Percentiles rank a stretch among this genome's conserved stretches.
phyloP scores from a whole-genome alignment of 2,329 filamentous ascomycete genomes.

The Diaporthe sp. region DNA sequence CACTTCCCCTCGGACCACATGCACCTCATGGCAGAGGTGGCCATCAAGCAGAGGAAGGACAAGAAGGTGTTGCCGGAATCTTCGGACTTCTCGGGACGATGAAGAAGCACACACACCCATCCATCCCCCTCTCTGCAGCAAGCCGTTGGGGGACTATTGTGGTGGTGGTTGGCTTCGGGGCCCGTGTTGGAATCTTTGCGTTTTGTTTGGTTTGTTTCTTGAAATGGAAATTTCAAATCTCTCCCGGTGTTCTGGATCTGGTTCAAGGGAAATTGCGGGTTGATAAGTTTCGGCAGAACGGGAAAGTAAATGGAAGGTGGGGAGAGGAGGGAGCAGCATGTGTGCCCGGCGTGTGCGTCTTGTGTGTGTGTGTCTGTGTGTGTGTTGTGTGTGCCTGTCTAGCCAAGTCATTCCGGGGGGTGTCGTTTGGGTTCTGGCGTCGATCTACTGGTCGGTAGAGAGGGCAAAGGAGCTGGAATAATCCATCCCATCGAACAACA shows the following conservation, averaged over 20 bases:
- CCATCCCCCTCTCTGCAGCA: slow-evolving; percentile 27
- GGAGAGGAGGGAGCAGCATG: neutral
- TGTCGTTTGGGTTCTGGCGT: neutral
- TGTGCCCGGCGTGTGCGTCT: neutral
- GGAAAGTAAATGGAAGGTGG: neutral
- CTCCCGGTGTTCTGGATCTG: slow-evolving; percentile 37
- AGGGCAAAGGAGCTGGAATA: slow-evolving; percentile 15
- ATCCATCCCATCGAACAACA: neutral
- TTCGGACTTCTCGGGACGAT: slow-evolving; percentile 60
- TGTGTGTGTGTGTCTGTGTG: neutral
- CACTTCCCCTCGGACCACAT: slow-evolving; percentile 96
- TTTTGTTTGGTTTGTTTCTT: slow-evolving; percentile 35
- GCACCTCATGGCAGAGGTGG: slow-evolving; percentile 88
- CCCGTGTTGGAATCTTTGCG: slow-evolving; percentile 32
- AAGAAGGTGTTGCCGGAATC: slow-evolving; percentile 72
- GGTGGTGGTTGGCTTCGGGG: neutral
- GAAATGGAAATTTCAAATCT: slow-evolving; percentile 25
- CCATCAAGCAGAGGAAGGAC: slow-evolving; percentile 88
- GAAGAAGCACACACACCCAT: slow-evolving; percentile 22
- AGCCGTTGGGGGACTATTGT: slow-evolving; percentile 9
- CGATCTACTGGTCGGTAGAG: slow-evolving; percentile 29
- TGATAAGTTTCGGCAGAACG: slow-evolving; percentile 24
- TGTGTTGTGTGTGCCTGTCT: neutral
- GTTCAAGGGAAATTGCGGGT: slow-evolving; percentile 31
- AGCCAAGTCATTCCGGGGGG: slow-evolving; percentile 15